phyloP scores from a whole-genome alignment of 1,139 yeast genomes.

The Kodamaea sp. region DNA sequence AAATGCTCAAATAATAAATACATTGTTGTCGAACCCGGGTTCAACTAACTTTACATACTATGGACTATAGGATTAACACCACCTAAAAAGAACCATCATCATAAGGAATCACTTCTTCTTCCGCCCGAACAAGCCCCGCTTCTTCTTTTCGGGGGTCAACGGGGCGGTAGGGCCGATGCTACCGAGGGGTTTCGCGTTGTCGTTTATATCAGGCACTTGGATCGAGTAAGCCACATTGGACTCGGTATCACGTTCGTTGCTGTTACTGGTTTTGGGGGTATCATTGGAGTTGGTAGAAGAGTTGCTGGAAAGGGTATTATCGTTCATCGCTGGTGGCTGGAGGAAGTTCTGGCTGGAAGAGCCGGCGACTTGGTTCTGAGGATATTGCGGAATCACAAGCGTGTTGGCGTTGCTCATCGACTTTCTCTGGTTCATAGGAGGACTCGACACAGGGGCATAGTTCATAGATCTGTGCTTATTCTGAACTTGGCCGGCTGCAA shows the following conservation, averaged over 20 bases:
- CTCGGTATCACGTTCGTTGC: slow-evolving; percentile 15
- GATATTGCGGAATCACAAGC: slow-evolving; percentile 8
- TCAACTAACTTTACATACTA: no score
- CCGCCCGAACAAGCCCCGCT: slow-evolving; percentile 38
- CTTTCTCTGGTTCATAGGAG: slow-evolving; percentile 19
- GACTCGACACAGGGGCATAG: slow-evolving; percentile 9
- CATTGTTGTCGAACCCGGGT: no score
- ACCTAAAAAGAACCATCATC: no score
- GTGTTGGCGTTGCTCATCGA: slow-evolving; percentile 14
- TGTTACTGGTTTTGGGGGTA: slow-evolving; percentile 29
- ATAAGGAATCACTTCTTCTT: slow-evolving; percentile 14
- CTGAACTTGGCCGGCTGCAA: slow-evolving; percentile 22
- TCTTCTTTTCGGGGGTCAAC: slow-evolving; percentile 24
- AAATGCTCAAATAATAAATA: no score
- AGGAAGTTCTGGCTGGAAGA: slow-evolving; percentile 16
- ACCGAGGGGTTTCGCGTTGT: slow-evolving; percentile 39
- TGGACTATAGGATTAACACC: no score
- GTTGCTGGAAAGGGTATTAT: slow-evolving; percentile 26
- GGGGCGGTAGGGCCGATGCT: slow-evolving; percentile 22
- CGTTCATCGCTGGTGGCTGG: slow-evolving; percentile 31
- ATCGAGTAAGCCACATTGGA: slow-evolving; percentile 16
- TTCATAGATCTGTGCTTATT: slow-evolving; percentile 18
- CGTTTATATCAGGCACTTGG: slow-evolving; percentile 16
- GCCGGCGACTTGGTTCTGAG: slow-evolving; percentile 2
- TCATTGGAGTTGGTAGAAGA: slow-evolving; percentile 32